These are phyloP conservation scores for Chytriomyces sp. DNA, from an alignment of 192 early-diverging fungal species.

Conservation along the genomic window DNA sequence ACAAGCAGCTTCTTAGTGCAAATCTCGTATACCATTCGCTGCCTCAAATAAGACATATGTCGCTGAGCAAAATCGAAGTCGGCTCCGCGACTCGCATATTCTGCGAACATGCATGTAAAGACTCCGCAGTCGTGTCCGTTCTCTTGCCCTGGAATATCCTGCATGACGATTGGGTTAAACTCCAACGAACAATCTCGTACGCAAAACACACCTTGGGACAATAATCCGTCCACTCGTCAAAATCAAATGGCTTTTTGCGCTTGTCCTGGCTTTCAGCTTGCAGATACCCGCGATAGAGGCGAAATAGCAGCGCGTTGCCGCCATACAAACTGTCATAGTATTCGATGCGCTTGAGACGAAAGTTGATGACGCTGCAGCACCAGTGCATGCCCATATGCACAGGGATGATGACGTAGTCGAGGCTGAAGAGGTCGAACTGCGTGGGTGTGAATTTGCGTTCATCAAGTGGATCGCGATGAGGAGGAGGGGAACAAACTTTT, in stretches of 20 bases:
- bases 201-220: slow-evolving; percentile 46
- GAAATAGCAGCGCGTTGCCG: slow-evolving; percentile 55
- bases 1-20: not conserved
- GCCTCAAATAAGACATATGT: slow-evolving; percentile 71
- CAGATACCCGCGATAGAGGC: slow-evolving; percentile 68
- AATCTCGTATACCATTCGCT: slow-evolving; percentile 79
- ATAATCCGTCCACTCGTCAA: slow-evolving; percentile 65
- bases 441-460: not conserved
- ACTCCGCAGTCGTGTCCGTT: slow-evolving; percentile 97
- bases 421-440: slow-evolving; percentile 69
- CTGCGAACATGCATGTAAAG: slow-evolving; percentile 87
- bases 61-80: slow-evolving; percentile 73
- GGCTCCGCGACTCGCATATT: slow-evolving; percentile 63
- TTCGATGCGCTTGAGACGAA: slow-evolving; percentile 61
- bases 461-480: slow-evolving; percentile 17
- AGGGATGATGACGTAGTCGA: slow-evolving; percentile 80
- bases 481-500: slow-evolving; percentile 38
- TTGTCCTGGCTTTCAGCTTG: slow-evolving; percentile 76
- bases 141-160: slow-evolving; percentile 78
- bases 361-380: slow-evolving; percentile 68
- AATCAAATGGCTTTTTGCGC: slow-evolving; percentile 60
- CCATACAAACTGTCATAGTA: slow-evolving; percentile 86
- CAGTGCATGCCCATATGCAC: slow-evolving; percentile 81
- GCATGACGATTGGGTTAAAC: slow-evolving; percentile 1
- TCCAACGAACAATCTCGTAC: not conserved